Percentiles rank a stretch among this genome's conserved stretches.
Conservation (phyloP, 495 filamentous ascomycete genomes). For the Penicillium cataractarum region DNA sequence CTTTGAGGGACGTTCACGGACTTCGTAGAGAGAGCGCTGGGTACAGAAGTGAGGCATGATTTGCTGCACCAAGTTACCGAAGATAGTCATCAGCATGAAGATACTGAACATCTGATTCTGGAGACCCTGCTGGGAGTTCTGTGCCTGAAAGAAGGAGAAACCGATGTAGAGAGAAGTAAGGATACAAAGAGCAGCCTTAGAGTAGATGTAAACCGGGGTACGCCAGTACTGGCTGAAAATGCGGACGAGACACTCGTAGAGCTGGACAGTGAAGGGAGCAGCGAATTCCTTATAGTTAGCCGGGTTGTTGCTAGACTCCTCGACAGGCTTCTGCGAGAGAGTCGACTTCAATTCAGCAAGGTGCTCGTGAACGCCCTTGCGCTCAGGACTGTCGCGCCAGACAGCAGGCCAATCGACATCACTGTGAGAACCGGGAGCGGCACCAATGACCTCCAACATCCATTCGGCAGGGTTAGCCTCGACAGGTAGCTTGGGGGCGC, state of each 20-base stretch:
- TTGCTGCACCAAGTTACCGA: conserved; percentile 79
- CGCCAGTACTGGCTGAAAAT: conserved; percentile 64
- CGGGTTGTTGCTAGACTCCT: conserved; percentile 35
- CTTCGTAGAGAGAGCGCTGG: conserved; percentile 70
- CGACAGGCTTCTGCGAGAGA: conserved; percentile 49
- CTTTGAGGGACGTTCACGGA: conserved; percentile 71
- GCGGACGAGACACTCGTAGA: conserved; percentile 54
- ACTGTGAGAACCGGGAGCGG: conserved; percentile 77
- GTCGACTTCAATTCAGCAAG: conserved; percentile 68
- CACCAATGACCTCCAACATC: conserved; percentile 95
- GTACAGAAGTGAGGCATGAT: conserved; percentile 73
- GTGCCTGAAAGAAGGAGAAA: conserved; percentile 83
- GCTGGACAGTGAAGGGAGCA: conserved; percentile 56
- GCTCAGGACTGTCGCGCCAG: conserved; percentile 80
- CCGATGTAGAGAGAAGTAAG: conserved; percentile 75
- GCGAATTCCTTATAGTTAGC: conserved; percentile 53
- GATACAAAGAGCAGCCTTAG: conserved; percentile 58
- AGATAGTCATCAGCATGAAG: conserved; percentile 85
- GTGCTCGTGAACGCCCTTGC: conserved; percentile 65
- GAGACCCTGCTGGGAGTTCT: conserved; percentile 76
- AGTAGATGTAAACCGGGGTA: conserved; percentile 59
- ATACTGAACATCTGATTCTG: conserved; percentile 92
- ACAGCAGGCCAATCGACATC: conserved; percentile 81
- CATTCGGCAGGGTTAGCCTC: conserved; percentile 91
- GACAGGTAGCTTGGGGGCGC: conserved; percentile 67